Percentiles rank a stretch among this genome's conserved stretches.
Conservation (phyloP, 2,329 filamentous ascomycete genomes). For the Botrytis byssoidea region DNA sequence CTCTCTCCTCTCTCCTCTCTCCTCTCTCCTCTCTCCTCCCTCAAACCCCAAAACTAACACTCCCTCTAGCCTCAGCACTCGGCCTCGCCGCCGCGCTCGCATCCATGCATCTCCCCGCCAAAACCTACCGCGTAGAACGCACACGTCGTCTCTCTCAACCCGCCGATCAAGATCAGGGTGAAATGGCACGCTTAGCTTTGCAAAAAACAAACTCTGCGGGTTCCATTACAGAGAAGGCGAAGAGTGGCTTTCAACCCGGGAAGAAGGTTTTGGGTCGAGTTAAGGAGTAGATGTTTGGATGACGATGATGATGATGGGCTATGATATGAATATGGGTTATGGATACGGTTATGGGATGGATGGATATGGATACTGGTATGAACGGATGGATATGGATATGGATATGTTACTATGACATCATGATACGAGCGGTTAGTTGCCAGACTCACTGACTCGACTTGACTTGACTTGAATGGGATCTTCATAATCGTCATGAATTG, state of each 20-base stretch:
- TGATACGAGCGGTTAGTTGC: background rate
- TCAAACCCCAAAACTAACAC: background rate
- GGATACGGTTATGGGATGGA: background rate
- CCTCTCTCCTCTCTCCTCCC: background rate
- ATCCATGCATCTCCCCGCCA: conserved; percentile 20
- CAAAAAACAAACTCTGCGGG: conserved; percentile 16
- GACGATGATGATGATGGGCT: background rate
- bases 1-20: background rate
- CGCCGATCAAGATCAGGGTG: background rate
- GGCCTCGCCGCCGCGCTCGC: conserved; percentile 17
- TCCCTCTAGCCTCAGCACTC: conserved; percentile 6
- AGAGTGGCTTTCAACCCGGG: background rate
- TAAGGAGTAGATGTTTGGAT: background rate
- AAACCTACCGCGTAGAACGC: conserved; percentile 18
- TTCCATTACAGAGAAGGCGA: background rate
- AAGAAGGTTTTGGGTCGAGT: conserved; percentile 16
- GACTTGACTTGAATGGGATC: background rate
- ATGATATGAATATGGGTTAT: background rate
- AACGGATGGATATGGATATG: background rate
- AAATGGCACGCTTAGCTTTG: conserved; percentile 13
- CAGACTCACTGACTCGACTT: background rate
- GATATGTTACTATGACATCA: background rate
- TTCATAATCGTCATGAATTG: background rate
- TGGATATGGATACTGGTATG: background rate
- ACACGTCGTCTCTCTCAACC: conserved; percentile 17